phyloP scores from a whole-genome alignment of 768 basidiomycete genomes.

The Austroboletus eburneus region DNA sequence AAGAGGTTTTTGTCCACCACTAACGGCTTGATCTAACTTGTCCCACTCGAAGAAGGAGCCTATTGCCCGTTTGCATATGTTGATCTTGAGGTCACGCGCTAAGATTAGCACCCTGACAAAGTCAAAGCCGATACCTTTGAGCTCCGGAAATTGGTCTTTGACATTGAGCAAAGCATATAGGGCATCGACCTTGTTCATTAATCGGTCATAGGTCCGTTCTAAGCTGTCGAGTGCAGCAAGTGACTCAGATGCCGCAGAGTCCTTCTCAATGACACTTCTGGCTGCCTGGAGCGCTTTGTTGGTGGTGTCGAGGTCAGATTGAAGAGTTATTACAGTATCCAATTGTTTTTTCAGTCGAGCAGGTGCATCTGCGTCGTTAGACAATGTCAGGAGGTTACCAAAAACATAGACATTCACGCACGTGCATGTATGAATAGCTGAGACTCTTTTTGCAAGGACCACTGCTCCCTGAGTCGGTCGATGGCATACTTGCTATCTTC shows the following conservation, averaged over 20 bases:
- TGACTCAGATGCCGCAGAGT: not conserved
- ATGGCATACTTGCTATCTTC: constrained; percentile 10
- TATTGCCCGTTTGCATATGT: constrained; percentile 22
- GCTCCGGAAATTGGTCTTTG: constrained; percentile 1
- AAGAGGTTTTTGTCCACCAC: constrained; percentile 14
- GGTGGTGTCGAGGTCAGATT: constrained; percentile 24
- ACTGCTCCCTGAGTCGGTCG: constrained; percentile 29
- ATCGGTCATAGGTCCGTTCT: not conserved
- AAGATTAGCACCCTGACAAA: constrained; percentile 3
- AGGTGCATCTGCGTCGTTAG: constrained; percentile 2
- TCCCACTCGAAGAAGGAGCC: constrained; percentile 27
- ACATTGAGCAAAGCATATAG: constrained; percentile 9
- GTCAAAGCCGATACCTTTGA: constrained; percentile 3
- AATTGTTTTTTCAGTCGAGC: constrained; percentile 6
- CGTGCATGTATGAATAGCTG: constrained; percentile 28
- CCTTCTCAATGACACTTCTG: constrained; percentile 6
- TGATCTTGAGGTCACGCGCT: constrained; percentile 21
- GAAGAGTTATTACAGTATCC: constrained; percentile 11
- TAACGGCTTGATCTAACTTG: constrained; percentile 21
- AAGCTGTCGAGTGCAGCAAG: constrained; percentile 25
- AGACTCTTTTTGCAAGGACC: constrained; percentile 30
- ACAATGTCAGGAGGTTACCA: constrained; percentile 14
- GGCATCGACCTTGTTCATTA: constrained; percentile 1
- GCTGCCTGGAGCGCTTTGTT: constrained; percentile 12
- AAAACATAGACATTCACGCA: constrained; percentile 28